phyloP scores from a whole-genome alignment of 345 rosid genomes.

The Raphanus sativus region DNA sequence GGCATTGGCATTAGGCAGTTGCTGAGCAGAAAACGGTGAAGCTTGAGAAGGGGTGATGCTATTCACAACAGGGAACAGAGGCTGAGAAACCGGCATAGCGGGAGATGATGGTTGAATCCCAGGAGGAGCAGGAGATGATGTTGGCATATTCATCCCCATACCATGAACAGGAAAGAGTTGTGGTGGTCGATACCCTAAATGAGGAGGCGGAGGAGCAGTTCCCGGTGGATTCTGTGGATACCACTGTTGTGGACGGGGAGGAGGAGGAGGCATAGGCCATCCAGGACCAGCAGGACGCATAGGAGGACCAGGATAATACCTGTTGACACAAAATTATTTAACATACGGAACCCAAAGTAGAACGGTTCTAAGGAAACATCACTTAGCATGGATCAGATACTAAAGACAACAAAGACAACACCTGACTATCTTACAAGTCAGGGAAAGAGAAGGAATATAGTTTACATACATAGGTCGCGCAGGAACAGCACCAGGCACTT shows the following conservation, averaged over 20 bases:
- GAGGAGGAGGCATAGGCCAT: constrained; percentile 83
- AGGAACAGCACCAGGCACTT: constrained; percentile 58
- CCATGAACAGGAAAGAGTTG: constrained; percentile 90
- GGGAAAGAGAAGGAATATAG: background rate
- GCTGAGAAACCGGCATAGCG: constrained; percentile 69
- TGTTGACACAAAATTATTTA: constrained; percentile 34
- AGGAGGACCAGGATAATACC: constrained; percentile 64
- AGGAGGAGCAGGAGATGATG: constrained; percentile 63
- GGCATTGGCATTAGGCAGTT: too few species aligned
- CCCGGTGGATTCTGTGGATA: constrained; percentile 63
- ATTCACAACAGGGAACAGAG: constrained; percentile 89
- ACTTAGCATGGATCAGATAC: background rate
- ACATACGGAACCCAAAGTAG: background rate
- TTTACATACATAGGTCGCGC: constrained; percentile 62
- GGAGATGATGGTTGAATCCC: constrained; percentile 59
- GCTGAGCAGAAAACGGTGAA: constrained; percentile 51
- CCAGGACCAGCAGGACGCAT: constrained; percentile 73
- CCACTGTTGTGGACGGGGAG: constrained; percentile 92
- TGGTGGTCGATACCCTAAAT: constrained; percentile 62
- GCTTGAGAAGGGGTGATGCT: constrained; percentile 61
- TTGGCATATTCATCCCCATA: constrained; percentile 53
- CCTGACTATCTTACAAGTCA: background rate
- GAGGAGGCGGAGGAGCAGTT: constrained; percentile 57
- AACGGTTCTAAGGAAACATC: background rate
- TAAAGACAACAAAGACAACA: background rate